Conservation (phyloP, 2,329 filamentous ascomycete genomes). For the Penicillium occitanis region DNA sequence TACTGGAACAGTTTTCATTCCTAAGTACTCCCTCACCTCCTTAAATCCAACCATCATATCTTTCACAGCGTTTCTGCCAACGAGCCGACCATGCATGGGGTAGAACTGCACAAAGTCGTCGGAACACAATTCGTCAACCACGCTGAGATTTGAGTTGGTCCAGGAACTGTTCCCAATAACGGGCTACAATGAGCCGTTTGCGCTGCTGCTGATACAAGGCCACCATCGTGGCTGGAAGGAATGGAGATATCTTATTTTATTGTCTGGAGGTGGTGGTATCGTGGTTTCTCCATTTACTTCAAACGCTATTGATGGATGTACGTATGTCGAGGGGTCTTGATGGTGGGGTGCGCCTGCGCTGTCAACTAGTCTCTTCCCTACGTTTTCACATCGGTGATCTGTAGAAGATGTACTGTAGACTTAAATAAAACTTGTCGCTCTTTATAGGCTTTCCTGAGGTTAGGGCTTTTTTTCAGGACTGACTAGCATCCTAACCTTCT, state of each 20-base stretch:
- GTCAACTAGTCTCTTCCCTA: neutral
- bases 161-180: neutral
- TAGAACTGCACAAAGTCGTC: neutral
- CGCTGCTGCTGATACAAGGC: neutral
- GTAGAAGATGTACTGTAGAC: too few species aligned
- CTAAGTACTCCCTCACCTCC: neutral
- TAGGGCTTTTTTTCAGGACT: neutral
- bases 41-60: neutral
- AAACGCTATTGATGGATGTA: neutral
- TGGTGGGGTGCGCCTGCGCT: neutral
- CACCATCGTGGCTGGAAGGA: neutral
- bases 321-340: neutral
- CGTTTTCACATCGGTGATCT: neutral
- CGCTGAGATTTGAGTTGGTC: neutral
- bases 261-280: neutral
- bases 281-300: neutral
- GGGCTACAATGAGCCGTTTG: neutral
- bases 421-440: too few species aligned
- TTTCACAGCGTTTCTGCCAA: neutral
- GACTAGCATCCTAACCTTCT: neutral
- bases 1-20: neutral
- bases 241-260: neutral
- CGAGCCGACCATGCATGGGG: neutral
- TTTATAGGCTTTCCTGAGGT: neutral
- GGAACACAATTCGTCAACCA: neutral